A percentile compares a stretch with the other conserved stretches of the same genome.
These are phyloP conservation scores for Fusarium sublunatum DNA, from an alignment of 2,329 filamentous ascomycete species.

Conservation along the genomic window DNA sequence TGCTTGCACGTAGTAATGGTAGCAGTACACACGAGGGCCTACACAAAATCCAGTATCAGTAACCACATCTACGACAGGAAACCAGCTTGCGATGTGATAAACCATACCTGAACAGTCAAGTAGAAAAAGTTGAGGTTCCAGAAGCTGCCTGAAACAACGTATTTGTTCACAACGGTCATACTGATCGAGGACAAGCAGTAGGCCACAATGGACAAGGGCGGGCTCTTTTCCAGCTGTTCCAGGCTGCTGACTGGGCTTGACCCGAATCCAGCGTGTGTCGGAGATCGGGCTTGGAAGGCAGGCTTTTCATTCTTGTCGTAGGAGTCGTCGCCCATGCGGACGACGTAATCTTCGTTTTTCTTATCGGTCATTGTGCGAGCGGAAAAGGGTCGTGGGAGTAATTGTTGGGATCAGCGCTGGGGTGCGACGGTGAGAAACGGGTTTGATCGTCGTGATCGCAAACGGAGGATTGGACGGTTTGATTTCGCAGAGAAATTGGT, in stretches of 20 bases:
- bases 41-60: conserved; percentile 23
- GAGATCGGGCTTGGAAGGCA: conserved; percentile 57
- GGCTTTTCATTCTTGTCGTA: conserved; percentile 62
- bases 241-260: conserved; percentile 24
- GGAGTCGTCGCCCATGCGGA: conserved; percentile 74
- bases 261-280: conserved; percentile 33
- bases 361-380: conserved; percentile 79
- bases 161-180: conserved; percentile 99
- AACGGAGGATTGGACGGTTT: conserved; percentile 11
- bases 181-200: conserved; percentile 98
- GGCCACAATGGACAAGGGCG: conserved; percentile 81
- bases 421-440: conserved; percentile 23
- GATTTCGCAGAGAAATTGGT: conserved; percentile 4
- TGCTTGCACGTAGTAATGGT: conserved; percentile 88
- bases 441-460: conserved; percentile 18
- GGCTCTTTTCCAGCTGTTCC: conserved; percentile 75
- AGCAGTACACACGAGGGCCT: conserved; percentile 90
- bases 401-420: conserved; percentile 27
- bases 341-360: conserved; percentile 84
- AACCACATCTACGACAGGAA: neutral
- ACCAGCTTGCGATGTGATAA: neutral
- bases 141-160: conserved; percentile 87
- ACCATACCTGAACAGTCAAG: conserved; percentile 85
- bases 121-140: conserved; percentile 99
- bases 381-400: conserved; percentile 35